Evolutionary conservation across 1,139 yeast genomes (phyloP).

Genomic region (Blastobotrys raffinosifermentans): DNA sequence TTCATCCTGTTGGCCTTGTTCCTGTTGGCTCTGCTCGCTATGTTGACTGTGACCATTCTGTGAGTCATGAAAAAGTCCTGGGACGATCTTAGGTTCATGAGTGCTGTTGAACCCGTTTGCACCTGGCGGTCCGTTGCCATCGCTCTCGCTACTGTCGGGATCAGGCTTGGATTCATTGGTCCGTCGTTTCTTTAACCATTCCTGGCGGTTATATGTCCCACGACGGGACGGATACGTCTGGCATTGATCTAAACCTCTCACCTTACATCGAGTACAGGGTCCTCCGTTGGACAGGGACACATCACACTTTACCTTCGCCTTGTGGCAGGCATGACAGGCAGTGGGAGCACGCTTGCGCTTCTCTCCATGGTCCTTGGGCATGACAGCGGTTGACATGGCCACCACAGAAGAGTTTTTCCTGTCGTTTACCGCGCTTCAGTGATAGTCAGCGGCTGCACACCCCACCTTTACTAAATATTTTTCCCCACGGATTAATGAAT

Average conservation of each 20-base stretch:
- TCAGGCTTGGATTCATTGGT: not conserved
- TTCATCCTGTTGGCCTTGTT: no score
- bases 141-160: not conserved
- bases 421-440: no score
- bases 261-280: constrained; percentile 14
- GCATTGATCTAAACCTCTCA: constrained; percentile 8
- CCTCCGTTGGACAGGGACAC: constrained; percentile 9
- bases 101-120: no score
- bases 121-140: not conserved
- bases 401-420: no score
- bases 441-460: no score
- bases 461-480: no score
- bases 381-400: no score
- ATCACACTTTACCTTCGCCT: constrained; percentile 14
- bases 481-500: no score
- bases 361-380: not conserved
- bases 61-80: no score
- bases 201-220: constrained; percentile 9
- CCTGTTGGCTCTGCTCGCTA: no score
- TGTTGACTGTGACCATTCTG: no score
- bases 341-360: constrained; percentile 6
- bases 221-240: constrained; percentile 8
- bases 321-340: constrained; percentile 13
- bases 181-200: constrained; percentile 2
- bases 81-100: no score